Evolutionary conservation across 495 filamentous ascomycete genomes (phyloP).

Genomic region (Amphirosellinia nigrospora): DNA sequence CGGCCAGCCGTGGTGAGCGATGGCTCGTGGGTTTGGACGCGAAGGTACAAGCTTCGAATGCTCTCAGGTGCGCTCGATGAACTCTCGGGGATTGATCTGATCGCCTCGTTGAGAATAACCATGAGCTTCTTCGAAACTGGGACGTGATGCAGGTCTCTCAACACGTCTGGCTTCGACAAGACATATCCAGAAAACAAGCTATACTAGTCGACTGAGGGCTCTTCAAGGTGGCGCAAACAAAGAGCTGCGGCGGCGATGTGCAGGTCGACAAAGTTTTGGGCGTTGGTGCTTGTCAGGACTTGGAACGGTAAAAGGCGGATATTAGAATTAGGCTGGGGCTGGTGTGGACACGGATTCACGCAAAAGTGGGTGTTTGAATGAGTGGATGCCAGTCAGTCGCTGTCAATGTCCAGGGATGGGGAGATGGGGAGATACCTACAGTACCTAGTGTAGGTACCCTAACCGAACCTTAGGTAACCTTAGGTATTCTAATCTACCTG

Average conservation of each 20-base stretch:
- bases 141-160: constrained; percentile 2
- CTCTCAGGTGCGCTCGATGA: not conserved
- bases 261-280: constrained; percentile 1
- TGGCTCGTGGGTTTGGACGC: not conserved
- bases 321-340: constrained; percentile 4
- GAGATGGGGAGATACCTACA: not conserved
- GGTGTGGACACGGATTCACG: constrained; percentile 6
- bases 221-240: not conserved
- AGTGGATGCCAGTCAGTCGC: not conserved
- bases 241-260: not conserved
- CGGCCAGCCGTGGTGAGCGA: not conserved
- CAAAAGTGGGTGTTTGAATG: not conserved
- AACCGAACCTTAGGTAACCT: no score
- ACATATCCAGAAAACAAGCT: not conserved
- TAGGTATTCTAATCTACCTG: no score
- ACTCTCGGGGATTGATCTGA: not conserved
- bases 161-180: not conserved
- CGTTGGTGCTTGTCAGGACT: constrained; percentile 3
- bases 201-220: not conserved
- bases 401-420: not conserved
- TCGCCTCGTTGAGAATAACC: not conserved
- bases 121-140: not conserved
- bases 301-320: constrained; percentile 10
- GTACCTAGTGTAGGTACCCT: not conserved
- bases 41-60: not conserved